Evolutionary conservation across 2,329 filamentous ascomycete species (phyloP).

Genomic region (Cercospora zeae-maydis): DNA sequence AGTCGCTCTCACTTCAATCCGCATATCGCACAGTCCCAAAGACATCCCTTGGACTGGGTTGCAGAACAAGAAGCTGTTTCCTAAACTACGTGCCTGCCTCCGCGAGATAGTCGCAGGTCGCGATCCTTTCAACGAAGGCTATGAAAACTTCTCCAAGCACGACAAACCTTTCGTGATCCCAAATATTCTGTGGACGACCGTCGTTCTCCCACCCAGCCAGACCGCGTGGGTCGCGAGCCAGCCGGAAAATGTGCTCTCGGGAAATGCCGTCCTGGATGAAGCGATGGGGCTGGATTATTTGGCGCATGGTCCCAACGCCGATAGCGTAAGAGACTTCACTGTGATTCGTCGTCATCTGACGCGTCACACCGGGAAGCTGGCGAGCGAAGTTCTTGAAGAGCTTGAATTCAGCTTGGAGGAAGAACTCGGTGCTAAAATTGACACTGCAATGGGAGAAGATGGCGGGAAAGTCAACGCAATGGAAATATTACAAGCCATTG

Average conservation of each 20-base stretch:
- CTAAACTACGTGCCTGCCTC: neutral
- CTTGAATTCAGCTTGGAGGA: slow-evolving; percentile 6
- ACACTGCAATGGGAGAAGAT: neutral
- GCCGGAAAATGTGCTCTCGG: slow-evolving; percentile 14
- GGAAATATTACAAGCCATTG: slow-evolving; percentile 11
- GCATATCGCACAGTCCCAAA: neutral
- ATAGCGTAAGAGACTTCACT: slow-evolving; percentile 13
- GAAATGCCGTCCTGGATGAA: slow-evolving; percentile 9
- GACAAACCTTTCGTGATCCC: slow-evolving; percentile 9
- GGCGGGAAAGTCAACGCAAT: slow-evolving; percentile 12
- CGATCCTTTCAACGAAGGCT: slow-evolving; percentile 4
- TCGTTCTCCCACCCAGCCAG: slow-evolving; percentile 19
- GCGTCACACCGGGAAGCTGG: slow-evolving; percentile 14
- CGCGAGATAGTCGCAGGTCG: neutral
- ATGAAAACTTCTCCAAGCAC: slow-evolving; percentile 6
- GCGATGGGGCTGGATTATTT: slow-evolving; percentile 13
- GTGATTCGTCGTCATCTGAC: slow-evolving; percentile 20
- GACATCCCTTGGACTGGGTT: neutral
- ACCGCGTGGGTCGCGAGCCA: slow-evolving; percentile 14
- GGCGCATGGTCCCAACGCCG: slow-evolving; percentile 11
- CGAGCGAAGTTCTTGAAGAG: slow-evolving; percentile 17
- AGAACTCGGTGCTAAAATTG: neutral
- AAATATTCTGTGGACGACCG: slow-evolving; percentile 13
- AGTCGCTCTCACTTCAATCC: neutral
- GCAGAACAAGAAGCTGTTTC: neutral